A percentile compares a stretch with the other conserved stretches of the same genome.
Evolutionary conservation across 345 rosid species (phyloP).

Genomic region (Citrus sinensis): DVS_A1.0 CM039163.1:7823001-7823500

Average conservation of each 20-base stretch:
- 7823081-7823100: background rate
- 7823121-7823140: background rate
- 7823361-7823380: background rate
- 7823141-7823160: background rate
- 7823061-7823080: background rate
- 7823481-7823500: background rate
- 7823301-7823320: background rate
- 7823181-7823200: background rate
- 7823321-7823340: background rate
- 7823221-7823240: background rate
- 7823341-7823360: background rate
- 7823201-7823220: background rate
- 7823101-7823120: background rate
- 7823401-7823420: background rate
- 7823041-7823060: background rate
- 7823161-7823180: background rate
- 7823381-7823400: background rate
- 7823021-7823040: background rate
- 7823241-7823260: background rate
- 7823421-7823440: background rate
- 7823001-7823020: background rate
- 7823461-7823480: background rate
- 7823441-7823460: background rate
- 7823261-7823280: background rate
- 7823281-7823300: background rate